phyloP scores from a whole-genome alignment of 805 yeast species.

The Blastobotrys parvus region DNA sequence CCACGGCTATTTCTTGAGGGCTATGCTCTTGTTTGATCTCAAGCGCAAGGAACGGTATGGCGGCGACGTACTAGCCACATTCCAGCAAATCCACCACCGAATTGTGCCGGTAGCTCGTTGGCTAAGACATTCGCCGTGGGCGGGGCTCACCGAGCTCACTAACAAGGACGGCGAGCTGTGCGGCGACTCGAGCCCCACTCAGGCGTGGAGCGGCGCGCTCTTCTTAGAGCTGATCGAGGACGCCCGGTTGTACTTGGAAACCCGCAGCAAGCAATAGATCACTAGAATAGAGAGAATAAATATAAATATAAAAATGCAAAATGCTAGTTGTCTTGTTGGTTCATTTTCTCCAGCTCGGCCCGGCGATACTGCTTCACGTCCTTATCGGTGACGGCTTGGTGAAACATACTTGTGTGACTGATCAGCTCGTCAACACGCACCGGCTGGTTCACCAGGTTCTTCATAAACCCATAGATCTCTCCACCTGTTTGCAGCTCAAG shows the following conservation, averaged over 20 bases:
- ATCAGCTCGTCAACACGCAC: conserved; percentile 23
- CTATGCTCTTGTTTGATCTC: conserved; percentile 51
- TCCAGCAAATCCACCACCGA: conserved; percentile 52
- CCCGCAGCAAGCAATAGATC: too few relatives aligned
- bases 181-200: conserved; percentile 85
- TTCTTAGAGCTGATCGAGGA: conserved; percentile 73
- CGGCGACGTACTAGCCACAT: conserved; percentile 42
- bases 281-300: background rate
- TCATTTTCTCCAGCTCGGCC: conserved; percentile 8
- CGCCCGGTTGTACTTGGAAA: conserved; percentile 6
- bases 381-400: conserved; percentile 12
- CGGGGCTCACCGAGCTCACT: conserved; percentile 87
- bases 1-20: conserved; percentile 79
- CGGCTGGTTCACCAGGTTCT: conserved; percentile 23
- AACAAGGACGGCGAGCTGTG: conserved; percentile 80
- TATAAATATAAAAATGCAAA: conserved; percentile 1
- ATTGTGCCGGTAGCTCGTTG: conserved; percentile 58
- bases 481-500: conserved; percentile 20
- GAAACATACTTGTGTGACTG: conserved; percentile 19
- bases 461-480: conserved; percentile 27
- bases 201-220: conserved; percentile 93
- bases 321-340: background rate
- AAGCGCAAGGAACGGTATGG: conserved; percentile 27
- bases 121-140: conserved; percentile 78
- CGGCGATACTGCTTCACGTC: conserved; percentile 19